These are phyloP conservation scores for Gossypium ekmanianum DNA, from an alignment of 345 rosid genomes.

Conservation along the genomic window DNA sequence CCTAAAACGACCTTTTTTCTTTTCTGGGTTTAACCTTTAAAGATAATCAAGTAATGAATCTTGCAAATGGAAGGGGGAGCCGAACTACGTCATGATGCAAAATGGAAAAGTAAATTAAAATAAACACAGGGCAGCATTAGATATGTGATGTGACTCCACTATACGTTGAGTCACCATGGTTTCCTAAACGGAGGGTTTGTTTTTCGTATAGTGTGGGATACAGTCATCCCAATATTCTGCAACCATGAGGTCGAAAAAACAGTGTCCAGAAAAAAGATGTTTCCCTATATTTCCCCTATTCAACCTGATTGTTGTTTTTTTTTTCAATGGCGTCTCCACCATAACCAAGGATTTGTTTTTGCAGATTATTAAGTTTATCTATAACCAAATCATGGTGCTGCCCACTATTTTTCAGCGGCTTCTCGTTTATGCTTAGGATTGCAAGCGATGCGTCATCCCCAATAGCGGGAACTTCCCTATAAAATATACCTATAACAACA, in stretches of 20 bases:
- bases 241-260: background rate
- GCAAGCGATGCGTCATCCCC: constrained; percentile 8
- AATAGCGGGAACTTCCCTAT: constrained; percentile 1
- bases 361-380: background rate
- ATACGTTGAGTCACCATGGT: background rate
- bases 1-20: background rate
- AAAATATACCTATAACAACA: background rate
- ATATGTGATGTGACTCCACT: background rate
- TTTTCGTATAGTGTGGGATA: constrained; percentile 3
- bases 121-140: background rate
- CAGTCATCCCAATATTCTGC: constrained; percentile 14
- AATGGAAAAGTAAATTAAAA: background rate
- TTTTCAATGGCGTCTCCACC: background rate
- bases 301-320: background rate
- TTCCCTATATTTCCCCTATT: background rate
- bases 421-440: background rate
- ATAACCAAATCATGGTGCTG: background rate
- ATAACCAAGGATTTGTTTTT: background rate
- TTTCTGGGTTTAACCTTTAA: constrained; percentile 38
- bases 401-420: constrained; percentile 2
- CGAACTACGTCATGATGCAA: background rate
- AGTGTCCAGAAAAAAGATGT: background rate
- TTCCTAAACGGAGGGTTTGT: background rate
- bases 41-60: constrained; percentile 71
- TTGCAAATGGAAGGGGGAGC: constrained; percentile 29